Conservation (phyloP, 805 yeast species). For the Candida golubevii region DNA sequence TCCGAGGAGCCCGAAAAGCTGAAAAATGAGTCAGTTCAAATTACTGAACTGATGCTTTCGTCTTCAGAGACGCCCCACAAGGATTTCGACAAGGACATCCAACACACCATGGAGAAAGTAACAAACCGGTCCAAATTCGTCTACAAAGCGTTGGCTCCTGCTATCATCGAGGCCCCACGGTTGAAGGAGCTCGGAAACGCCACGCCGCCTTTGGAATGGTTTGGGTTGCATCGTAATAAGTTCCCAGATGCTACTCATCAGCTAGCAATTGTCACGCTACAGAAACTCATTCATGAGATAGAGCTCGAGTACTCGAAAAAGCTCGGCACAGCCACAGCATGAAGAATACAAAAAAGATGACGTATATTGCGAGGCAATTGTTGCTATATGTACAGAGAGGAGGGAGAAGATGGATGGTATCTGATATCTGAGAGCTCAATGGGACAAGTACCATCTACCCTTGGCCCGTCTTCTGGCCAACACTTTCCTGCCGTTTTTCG, state of each 20-base stretch:
- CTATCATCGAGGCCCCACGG: constrained; percentile 84
- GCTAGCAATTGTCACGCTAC: constrained; percentile 66
- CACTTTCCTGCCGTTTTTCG: constrained; percentile 72
- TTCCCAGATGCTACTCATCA: constrained; percentile 89
- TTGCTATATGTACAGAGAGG: constrained; percentile 6
- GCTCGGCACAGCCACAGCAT: constrained; percentile 44
- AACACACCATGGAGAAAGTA: constrained; percentile 35
- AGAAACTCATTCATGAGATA: constrained; percentile 66
- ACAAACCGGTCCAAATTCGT: constrained; percentile 39
- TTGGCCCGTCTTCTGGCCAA: constrained; percentile 74
- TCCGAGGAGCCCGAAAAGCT: background rate
- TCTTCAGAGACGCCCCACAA: constrained; percentile 7
- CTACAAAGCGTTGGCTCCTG: constrained; percentile 66
- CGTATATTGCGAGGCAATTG: constrained; percentile 5
- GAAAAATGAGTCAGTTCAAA: constrained; percentile 1
- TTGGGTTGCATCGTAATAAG: constrained; percentile 83
- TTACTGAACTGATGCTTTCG: constrained; percentile 1
- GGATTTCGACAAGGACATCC: constrained; percentile 34
- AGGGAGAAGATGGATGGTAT: background rate
- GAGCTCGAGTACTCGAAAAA: constrained; percentile 49
- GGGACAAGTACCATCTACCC: constrained; percentile 91
- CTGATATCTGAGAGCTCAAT: constrained; percentile 35
- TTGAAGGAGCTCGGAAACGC: constrained; percentile 91
- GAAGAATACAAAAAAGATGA: constrained; percentile 3
- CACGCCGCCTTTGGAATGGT: constrained; percentile 98